Evolutionary conservation across 192 early-diverging fungal genomes (phyloP).

Genomic region (Podila verticillata): DNA sequence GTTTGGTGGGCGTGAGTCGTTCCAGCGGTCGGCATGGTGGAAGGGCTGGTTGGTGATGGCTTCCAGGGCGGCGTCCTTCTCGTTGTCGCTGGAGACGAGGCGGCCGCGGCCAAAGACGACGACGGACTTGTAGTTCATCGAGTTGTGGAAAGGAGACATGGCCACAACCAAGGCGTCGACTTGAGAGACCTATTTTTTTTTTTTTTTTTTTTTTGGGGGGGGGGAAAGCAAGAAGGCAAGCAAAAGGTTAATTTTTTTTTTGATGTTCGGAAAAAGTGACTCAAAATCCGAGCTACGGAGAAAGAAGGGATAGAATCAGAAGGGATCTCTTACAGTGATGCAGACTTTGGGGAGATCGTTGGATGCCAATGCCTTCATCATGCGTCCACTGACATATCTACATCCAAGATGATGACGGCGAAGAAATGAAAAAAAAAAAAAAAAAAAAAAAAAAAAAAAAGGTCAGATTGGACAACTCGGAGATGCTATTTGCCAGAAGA

Average conservation of each 20-base stretch:
- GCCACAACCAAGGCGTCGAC: conserved; percentile 59
- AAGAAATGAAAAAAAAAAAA: neutral
- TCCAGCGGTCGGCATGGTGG: conserved; percentile 54
- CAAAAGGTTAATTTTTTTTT: neutral
- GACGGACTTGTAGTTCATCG: conserved; percentile 58
- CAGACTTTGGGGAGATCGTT: conserved; percentile 34
- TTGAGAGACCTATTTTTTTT: conserved; percentile 40
- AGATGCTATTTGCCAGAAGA: neutral
- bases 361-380: conserved; percentile 46
- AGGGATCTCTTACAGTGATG: conserved; percentile 28
- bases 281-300: too few species aligned
- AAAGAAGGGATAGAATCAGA: too few species aligned
- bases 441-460: neutral
- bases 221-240: neutral
- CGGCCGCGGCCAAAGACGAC: conserved; percentile 56
- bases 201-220: too few species aligned
- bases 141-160: conserved; percentile 60
- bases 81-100: conserved; percentile 47
- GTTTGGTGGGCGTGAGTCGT: conserved; percentile 45
- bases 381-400: conserved; percentile 47
- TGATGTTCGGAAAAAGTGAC: neutral
- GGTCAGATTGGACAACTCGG: neutral
- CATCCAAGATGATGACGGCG: too few species aligned
- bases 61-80: conserved; percentile 52
- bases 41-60: conserved; percentile 60